Base-by-base conservation (phyloP, 495 filamentous ascomycete species). In the Trichoderma virens region DNA sequence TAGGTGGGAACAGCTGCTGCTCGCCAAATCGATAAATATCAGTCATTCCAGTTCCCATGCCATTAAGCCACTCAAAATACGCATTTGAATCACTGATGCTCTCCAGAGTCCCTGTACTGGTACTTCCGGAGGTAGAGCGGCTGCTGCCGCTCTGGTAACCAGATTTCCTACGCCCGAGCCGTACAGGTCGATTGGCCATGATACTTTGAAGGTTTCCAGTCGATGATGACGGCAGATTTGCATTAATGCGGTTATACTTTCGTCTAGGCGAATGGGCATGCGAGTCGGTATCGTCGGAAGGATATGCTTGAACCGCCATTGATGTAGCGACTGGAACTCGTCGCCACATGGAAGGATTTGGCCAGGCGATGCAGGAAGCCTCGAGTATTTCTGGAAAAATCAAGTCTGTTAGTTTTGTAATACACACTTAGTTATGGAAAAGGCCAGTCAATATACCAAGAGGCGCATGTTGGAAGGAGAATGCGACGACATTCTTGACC, bases 381-480 rank as follows among this genome's bases (percentile, higher is more conserved):
- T 93, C 90, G n/a, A 94, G 79, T 13, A 92, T 79, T 45, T 89
- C 90, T 81, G 20, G 4, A 6, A 6, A 87, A 66, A 18, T 28
- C 9, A 5, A 31, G 41, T 14, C 7, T 30, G 34, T 67, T 16
- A 72, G 67, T 47, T 28, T 34, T 31, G 35, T 28, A 18, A n/a
- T 13, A 13, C 1, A 23, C 20, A 30, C 45, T 54, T 16, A 20
- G 45, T 14, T 16, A 0, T 18, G 25, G 11, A 31, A 18, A 31
- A 16, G 30, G n/a, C 1, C 30, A 54, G 18, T 38, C 45, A 18
- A 73, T 80, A 72, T 76, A 93, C 91, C 81, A 30, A 90, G 74
- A 6, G 92, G 92, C 59, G 89, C 91, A 81, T 93, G 90, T 70
- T 94, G 90, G 68, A 95, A 96, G 7, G 91, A 87, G 71, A 96